phyloP scores from a whole-genome alignment of 2,329 filamentous ascomycete species.

The Kalmusia sp. region DNA sequence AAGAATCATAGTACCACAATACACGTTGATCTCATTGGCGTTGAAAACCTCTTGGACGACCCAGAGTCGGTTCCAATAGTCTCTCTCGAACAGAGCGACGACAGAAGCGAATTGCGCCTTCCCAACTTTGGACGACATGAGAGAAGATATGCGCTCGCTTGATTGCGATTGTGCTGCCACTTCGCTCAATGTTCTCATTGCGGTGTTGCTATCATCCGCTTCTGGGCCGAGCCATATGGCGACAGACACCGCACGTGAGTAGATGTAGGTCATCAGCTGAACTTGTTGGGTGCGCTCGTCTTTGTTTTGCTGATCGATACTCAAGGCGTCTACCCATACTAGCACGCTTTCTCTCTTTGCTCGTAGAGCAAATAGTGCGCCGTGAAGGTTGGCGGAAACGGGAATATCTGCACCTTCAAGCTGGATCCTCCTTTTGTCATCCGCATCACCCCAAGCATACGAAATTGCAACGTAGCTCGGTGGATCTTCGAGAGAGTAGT shows the following conservation, averaged over 20 bases:
- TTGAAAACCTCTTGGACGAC: conserved; percentile 54
- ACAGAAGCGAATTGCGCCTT: conserved; percentile 27
- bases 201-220: conserved; percentile 31
- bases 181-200: conserved; percentile 38
- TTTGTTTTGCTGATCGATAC: conserved; percentile 33
- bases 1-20: conserved; percentile 46
- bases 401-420: conserved; percentile 17
- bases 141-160: conserved; percentile 25
- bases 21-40: conserved; percentile 43
- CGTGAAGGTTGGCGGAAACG: conserved; percentile 23
- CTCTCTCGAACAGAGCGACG: conserved; percentile 43
- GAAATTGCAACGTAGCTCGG: conserved; percentile 40
- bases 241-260: conserved; percentile 19
- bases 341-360: conserved; percentile 14
- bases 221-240: conserved; percentile 38
- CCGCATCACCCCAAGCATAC: conserved; percentile 44
- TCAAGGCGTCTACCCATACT: conserved; percentile 39
- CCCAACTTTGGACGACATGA: background rate
- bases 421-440: conserved; percentile 21
- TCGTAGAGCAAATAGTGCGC: conserved; percentile 22
- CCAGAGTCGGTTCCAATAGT: conserved; percentile 51
- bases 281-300: conserved; percentile 27
- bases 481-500: conserved; percentile 17
- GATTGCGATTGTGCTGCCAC: conserved; percentile 32
- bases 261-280: conserved; percentile 27